Conservation (phyloP, 1,284 basidiomycete genomes). For the Puccinia horiana region DNA sequence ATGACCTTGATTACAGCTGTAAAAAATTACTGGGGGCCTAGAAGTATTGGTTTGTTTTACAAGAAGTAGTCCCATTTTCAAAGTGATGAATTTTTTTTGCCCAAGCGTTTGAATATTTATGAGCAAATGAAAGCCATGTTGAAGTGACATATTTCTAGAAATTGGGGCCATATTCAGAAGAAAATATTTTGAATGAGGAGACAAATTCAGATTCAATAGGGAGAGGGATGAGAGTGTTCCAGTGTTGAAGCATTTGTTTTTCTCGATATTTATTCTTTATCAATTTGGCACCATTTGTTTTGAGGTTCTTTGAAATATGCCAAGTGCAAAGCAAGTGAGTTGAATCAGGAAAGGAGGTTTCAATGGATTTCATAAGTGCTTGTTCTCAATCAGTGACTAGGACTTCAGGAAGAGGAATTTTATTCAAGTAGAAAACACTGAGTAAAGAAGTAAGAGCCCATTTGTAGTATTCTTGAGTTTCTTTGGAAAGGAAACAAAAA, state of each 20-base stretch:
- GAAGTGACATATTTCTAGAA: background rate
- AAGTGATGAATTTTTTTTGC: background rate
- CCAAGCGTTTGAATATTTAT: slow-evolving; percentile 10
- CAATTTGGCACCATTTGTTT: background rate
- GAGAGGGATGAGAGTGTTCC: background rate
- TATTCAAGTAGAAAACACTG: background rate
- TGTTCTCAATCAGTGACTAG: background rate
- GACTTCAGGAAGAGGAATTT: background rate
- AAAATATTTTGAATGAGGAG: background rate
- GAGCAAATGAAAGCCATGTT: background rate
- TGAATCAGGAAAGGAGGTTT: background rate
- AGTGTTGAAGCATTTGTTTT: background rate
- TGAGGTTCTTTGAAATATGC: background rate
- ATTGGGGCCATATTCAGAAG: background rate
- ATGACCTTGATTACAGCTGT: background rate
- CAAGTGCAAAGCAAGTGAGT: background rate
- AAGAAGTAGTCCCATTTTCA: background rate
- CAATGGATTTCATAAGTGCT: background rate
- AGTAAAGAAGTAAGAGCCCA: background rate
- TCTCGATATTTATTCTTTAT: background rate
- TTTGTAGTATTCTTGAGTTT: background rate
- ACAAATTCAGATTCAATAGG: background rate
- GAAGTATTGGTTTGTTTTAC: background rate
- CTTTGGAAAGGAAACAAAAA: background rate
- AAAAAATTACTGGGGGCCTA: background rate